These are phyloP conservation scores for Podila horticola DNA, from an alignment of 192 early-diverging fungal species.

Conservation along the genomic window DNA sequence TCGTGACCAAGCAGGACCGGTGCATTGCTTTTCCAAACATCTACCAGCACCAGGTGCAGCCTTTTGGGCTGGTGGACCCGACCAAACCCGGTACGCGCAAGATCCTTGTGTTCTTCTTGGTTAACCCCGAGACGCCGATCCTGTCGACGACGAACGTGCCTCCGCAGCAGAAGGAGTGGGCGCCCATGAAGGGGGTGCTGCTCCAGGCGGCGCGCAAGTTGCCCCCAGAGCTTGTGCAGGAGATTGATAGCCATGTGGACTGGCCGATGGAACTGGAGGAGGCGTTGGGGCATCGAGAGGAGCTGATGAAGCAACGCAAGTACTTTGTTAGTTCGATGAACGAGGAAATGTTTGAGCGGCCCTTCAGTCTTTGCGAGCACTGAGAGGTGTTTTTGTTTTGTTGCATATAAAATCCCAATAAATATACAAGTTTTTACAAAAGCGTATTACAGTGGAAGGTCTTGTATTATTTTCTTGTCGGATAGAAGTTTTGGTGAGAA, in stretches of 20 bases:
- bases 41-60: slow-evolving; percentile 73
- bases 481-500: no score
- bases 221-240: slow-evolving; percentile 8
- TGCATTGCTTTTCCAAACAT: slow-evolving; percentile 78
- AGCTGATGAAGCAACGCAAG: slow-evolving; percentile 21
- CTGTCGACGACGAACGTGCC: slow-evolving; percentile 69
- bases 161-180: slow-evolving; percentile 66
- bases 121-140: slow-evolving; percentile 67
- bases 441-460: no score
- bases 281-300: slow-evolving; percentile 8
- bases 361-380: slow-evolving; percentile 23
- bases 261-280: slow-evolving; percentile 19
- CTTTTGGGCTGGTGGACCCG: slow-evolving; percentile 61
- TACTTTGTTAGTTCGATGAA: slow-evolving; percentile 7
- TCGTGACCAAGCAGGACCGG: slow-evolving; percentile 63
- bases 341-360: slow-evolving; percentile 15
- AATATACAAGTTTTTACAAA: no score
- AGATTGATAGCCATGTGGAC: slow-evolving; percentile 8
- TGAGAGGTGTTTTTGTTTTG: not conserved
- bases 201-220: slow-evolving; percentile 1
- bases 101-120: slow-evolving; percentile 77
- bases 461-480: no score
- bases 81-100: slow-evolving; percentile 70
- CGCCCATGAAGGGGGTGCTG: not conserved
- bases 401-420: not conserved